Conservation (phyloP, 2,329 filamentous ascomycete species). For the Aspergillus tamarii region DNA sequence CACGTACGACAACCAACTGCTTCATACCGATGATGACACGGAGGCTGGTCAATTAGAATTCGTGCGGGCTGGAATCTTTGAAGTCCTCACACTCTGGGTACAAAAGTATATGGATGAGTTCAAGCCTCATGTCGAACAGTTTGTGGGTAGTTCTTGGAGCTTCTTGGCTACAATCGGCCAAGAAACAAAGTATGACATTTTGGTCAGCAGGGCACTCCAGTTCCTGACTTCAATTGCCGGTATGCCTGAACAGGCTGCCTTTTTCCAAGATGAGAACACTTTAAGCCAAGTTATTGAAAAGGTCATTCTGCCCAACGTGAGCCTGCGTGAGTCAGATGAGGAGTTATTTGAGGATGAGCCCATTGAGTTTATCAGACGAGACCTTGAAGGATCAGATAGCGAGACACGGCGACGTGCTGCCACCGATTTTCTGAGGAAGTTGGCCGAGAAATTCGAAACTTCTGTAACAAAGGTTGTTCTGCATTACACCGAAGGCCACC, state of each 20-base stretch:
- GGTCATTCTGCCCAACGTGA: conserved; percentile 91
- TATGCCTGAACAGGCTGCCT: conserved; percentile 74
- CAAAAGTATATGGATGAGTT: conserved; percentile 97
- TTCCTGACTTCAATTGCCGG: conserved; percentile 90
- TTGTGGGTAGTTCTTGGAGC: conserved; percentile 89
- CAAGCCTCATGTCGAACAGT: conserved; percentile 74
- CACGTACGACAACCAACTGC: conserved; percentile 79
- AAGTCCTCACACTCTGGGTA: conserved; percentile 84
- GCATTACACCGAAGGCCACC: conserved; percentile 83
- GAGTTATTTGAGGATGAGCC: conserved; percentile 98
- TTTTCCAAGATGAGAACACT: conserved; percentile 81
- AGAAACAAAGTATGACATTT: conserved; percentile 89
- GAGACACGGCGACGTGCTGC: conserved; percentile 90
- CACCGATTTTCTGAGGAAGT: conserved; percentile 87
- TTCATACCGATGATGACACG: conserved; percentile 84
- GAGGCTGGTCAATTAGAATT: conserved; percentile 84
- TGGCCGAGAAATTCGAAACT: conserved; percentile 85
- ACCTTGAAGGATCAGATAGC: conserved; percentile 93
- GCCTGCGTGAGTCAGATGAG: conserved; percentile 86
- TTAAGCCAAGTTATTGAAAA: conserved; percentile 90
- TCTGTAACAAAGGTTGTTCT: conserved; percentile 85
- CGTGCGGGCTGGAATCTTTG: conserved; percentile 91
- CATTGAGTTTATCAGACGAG: conserved; percentile 94
- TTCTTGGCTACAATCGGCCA: conserved; percentile 83
- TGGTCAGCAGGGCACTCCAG: conserved; percentile 92